These are phyloP conservation scores for Phytophthora cryptogea DNA, from an alignment of 352 stramenopile genomes.

Conservation along the genomic window DNA sequence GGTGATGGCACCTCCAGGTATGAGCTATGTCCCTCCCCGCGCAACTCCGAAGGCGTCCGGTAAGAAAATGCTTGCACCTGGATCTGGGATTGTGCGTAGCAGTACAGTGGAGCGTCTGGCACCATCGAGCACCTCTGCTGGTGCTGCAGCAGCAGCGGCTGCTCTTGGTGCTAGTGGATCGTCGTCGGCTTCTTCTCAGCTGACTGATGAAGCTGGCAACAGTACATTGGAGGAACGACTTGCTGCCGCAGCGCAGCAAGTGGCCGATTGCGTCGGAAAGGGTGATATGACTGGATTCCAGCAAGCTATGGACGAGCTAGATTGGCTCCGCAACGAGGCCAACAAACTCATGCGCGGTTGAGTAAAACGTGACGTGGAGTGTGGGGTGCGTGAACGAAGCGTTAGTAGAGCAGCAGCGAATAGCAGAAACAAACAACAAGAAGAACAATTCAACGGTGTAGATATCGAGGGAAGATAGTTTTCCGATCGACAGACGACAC, in stretches of 20 bases:
- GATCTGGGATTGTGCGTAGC: conserved; percentile 62
- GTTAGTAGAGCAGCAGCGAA: conserved; percentile 40
- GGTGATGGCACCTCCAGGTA: conserved; percentile 36
- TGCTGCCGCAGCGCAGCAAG: conserved; percentile 60
- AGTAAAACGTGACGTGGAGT: conserved; percentile 31
- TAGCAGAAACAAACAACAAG: conserved; percentile 25
- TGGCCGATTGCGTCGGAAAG: conserved; percentile 78
- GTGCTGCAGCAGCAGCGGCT: conserved; percentile 17
- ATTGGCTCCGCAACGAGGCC: conserved; percentile 78
- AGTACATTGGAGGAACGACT: conserved; percentile 69
- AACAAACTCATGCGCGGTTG: conserved; percentile 76
- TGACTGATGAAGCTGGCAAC: conserved; percentile 21
- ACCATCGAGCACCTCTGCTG: conserved; percentile 26
- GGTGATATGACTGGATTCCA: conserved; percentile 85
- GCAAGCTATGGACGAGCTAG: conserved; percentile 79
- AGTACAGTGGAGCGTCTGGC: conserved; percentile 13
- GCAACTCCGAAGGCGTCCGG: conserved; percentile 53
- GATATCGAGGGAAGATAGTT: conserved; percentile 31
- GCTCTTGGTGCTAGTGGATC: conserved; percentile 35
- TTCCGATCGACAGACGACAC: conserved; percentile 17
- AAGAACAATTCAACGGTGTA: conserved; percentile 35
- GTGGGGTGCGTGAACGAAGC: conserved; percentile 37
- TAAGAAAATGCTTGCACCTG: conserved; percentile 55
- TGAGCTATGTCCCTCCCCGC: conserved; percentile 31
- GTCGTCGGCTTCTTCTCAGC: conserved; percentile 31